Base-by-base conservation (phyloP, 2,329 filamentous ascomycete genomes). In the Neonectria punicea region DNA sequence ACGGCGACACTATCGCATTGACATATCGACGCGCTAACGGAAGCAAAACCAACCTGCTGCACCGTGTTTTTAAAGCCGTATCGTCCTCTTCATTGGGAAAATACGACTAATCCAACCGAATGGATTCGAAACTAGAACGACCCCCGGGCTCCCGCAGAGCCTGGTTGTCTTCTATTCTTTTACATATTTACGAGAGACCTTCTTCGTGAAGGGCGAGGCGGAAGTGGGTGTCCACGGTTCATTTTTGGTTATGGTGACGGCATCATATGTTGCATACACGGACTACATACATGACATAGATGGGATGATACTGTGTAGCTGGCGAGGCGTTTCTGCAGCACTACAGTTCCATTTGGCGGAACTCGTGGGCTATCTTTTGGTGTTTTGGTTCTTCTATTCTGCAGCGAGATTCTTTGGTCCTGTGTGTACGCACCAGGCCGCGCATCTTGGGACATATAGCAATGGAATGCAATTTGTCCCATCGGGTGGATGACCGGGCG, bases 391-490 rank as follows among this genome's bases (percentile, higher is more conserved):
- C 43, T 70, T 60, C 20, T 64, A 25, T 69, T 68, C 55, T 61
- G 66, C 64, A 58, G 61, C 62, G 62, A 71, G 67, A 68, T 61
- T 66, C 44, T 72, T 71, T 63, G 71, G 68, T 67, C 61, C 66
- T 71, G 67, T 30, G 69, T 76, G 73, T 73, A 71, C 69, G 70
- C 67, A 74, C 69, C 69, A 57, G 64, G 64, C 66, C 67, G 39
- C 58, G 51, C 54, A 67, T 56, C 50, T 49, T 50, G 55, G 50
- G n/a, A 50, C 41, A 50, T 70, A 63, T 50, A 51, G 53, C 50
- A 61, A 67, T 50, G 70, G 58, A 65, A 14, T 70, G 65, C 69
- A n/a, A 70, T 71, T 63, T 71, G 63, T 36, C 68, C 20, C 41
- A 57, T 51, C 57, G 50, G 53, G 66, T 55, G 66, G 56, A 63